Base-by-base conservation (phyloP, 495 filamentous ascomycete genomes). In the Chaetomium tenue region DNA sequence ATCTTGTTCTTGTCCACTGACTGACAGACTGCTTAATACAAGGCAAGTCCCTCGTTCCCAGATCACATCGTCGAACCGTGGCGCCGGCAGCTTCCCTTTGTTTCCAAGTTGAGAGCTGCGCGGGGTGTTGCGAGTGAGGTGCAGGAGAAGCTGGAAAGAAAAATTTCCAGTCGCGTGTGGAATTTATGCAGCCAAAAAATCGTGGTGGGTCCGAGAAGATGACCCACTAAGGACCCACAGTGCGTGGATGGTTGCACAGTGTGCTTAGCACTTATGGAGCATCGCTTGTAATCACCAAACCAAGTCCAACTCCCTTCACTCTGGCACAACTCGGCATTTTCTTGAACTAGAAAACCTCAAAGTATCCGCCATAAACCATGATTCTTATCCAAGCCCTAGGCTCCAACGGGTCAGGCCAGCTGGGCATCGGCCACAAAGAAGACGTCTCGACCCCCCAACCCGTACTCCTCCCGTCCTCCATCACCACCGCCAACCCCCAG, bases 331-430 rank as follows among this genome's bases (percentile, higher is more conserved):
- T 18, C 5, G 6, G 11, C 33, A 37, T 52, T 5, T 47, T 7
- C 44, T n/a, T 1, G 5, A 25, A 28, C 22, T 11, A 23, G 22
- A 25, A 16, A 13, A 5, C 11, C 22, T 5, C n/a, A 20, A 47
- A 47, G 22, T 5, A 7, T 25, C 42, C 13, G 13, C 3, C 13
- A 59, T 48, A 22, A 2, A 61, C 25, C 57, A 82, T 82, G 79
- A 55, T 76, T 20, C 67, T 72, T 53, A 78, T 97, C 50, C 91
- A 87, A 71, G 87, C 92, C n/a, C 86, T 97, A 66, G 94, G 94
- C 40, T 97, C 93, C 33, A 98, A 97, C 74, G 88, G 90, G 44
- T 90, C 87, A 8, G 91, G 91, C 58, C 94, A 98, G 72, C 83
- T 98, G 42, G 91, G 89, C 42, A 81, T 97, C 53, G 86, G 86